Evolutionary conservation across 2,329 filamentous ascomycete species (phyloP), one percentile per base, ranked within the genome.

Genomic region (Pyrenophora teres): DNA sequence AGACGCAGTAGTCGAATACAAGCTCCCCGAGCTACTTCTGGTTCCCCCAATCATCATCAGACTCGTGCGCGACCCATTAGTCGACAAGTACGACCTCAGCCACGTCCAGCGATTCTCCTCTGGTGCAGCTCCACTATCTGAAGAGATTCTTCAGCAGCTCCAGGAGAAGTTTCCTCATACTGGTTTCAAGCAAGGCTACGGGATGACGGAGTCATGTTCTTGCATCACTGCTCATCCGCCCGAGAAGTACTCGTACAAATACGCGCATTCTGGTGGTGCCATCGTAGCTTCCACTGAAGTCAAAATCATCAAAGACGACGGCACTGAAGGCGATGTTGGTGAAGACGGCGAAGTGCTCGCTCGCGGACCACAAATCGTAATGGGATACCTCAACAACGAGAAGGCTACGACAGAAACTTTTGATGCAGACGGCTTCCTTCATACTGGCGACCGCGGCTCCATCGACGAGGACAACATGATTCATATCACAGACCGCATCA

Each of bases 141-240:
- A 80, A 53, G 76, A 87, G 63, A 81, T 88, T 46, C 75, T 87
- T 13, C 77, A 81, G 19, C 75, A 80, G 19, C 73, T 87, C 12
- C 70, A 82, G 50, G 74, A 77, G 53, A 80, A 78, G 40, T 87
- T 86, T 60, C 85, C 84, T 0, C 72, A 78, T 1, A 83, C 80
- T 0, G 83, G 83, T 0, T 85, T 87, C 69, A 84, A 84, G 60
- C 85, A 87, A 63, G 84, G 83, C 1, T 88, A 87, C 60, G 86
- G 86, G 23, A 87, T 88, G 84, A 88, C 86, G 0, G 86, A 87
- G 67, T 82, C 78, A 0, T 87, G 83, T 65, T 79, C 76, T 2
- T 87, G 83, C 57, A 85, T 88, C 55, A 86, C 84, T 0, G 78
- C 81, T 0, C 84, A 87, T 46, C 82, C 85, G 4, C 80, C 80